Evolutionary conservation across 2,329 filamentous ascomycete species (phyloP), one percentile per base, ranked within the genome.

Genomic region (Cercospora beticola): DNA sequence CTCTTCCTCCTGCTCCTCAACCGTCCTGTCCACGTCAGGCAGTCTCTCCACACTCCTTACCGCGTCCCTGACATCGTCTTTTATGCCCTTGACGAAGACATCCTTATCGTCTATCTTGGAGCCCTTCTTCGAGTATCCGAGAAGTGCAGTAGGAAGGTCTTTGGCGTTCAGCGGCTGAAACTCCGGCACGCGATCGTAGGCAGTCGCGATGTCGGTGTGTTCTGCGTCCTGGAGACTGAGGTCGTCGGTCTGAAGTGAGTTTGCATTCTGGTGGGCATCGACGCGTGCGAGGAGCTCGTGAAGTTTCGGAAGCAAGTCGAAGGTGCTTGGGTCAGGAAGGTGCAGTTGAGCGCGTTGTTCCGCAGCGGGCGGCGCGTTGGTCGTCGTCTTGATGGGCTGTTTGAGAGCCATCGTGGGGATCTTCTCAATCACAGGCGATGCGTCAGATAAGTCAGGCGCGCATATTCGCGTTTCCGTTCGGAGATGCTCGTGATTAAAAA

Each of bases 271-370:
- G 23, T 70, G 56, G 3, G 65, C 63, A 52, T 77, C 78, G 64
- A 97, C 86, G 62, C 92, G 91, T 72, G 88, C 85, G 70, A 97
- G 88, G 73, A 97, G 88, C 68, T 89, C 86, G 76, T 92, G 90
- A 64, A 97, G 88, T 76, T 93, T 89, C 28, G 93, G 92, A 64
- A 97, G 87, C 74, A 93, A 88, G 83, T 97, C 94, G 82, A 97
- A 92, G 61, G 89, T 88, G 79, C 94, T 90, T 30, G 94, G 91
- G 61, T 92, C 87, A 70, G 95, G 90, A 66, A 90, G 88, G 76
- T 70, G 58, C 28, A 73, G 86, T 49, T 75, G 71, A 43, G 75
- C 64, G 46, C 61, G 43, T 21, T 74, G 69, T 26, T 68, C 56
- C n/a, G 62, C 54, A 26, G 61, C 56, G 40, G 68, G 14, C 31